Evolutionary conservation across 441 rosid species (phyloP).

Genomic region (Lepidium campestre): DNA sequence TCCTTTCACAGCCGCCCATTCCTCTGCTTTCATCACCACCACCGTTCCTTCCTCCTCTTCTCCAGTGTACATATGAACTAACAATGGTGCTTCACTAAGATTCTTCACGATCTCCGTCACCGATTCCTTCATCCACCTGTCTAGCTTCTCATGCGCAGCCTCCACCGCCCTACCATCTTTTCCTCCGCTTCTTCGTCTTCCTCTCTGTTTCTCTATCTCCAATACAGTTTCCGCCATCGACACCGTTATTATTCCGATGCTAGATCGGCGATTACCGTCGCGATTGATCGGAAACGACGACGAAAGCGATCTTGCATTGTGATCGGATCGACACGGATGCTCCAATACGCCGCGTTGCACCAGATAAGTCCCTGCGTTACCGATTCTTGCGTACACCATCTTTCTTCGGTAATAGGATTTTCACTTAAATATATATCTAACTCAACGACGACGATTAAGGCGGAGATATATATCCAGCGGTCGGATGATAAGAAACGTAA

Average conservation of each 20-base stretch:
- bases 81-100: slow-evolving; percentile 53
- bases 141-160: slow-evolving; percentile 40
- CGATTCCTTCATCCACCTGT: slow-evolving; percentile 72
- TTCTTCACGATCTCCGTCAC: slow-evolving; percentile 73
- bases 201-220: slow-evolving; percentile 24
- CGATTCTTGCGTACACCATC: slow-evolving; percentile 21
- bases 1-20: slow-evolving; percentile 38
- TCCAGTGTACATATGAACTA: slow-evolving; percentile 49
- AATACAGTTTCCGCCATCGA: slow-evolving; percentile 12
- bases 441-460: slow-evolving; percentile 6
- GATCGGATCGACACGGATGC: slow-evolving; percentile 18
- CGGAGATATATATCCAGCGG: slow-evolving; percentile 1
- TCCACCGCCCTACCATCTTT: slow-evolving; percentile 9
- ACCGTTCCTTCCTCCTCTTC: slow-evolving; percentile 33
- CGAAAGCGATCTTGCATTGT: slow-evolving; percentile 11
- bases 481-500: slow-evolving; percentile 12
- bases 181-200: not conserved
- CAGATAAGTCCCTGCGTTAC: slow-evolving; percentile 23
- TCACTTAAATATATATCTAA: not conserved
- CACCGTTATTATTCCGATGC: slow-evolving; percentile 13
- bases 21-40: slow-evolving; percentile 51
- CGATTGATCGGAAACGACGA: slow-evolving; percentile 7
- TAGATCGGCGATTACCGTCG: slow-evolving; percentile 3
- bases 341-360: slow-evolving; percentile 29
- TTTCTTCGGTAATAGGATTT: not conserved